Percentiles rank a stretch among this genome's conserved stretches.
Conservation (phyloP, 2,329 filamentous ascomycete genomes). For the Cytospora piceicola region DNA sequence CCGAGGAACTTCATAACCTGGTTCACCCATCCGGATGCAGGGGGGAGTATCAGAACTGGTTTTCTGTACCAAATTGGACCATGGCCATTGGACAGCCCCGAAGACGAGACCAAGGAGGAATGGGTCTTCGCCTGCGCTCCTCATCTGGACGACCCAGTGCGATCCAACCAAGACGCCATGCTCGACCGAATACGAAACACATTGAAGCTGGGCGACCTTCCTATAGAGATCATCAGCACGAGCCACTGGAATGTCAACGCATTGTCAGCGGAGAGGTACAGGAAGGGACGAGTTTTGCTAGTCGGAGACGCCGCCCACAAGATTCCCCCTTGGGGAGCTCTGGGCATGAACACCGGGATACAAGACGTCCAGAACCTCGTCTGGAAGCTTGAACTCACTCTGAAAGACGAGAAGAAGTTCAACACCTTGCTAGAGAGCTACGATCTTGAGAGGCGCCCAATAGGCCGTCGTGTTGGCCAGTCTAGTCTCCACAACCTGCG, state of each 20-base stretch:
- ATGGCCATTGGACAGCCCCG: slow-evolving; percentile 33
- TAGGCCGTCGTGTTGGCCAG: slow-evolving; percentile 38
- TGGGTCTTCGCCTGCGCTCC: slow-evolving; percentile 38
- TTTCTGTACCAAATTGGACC: slow-evolving; percentile 43
- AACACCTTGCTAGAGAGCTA: slow-evolving; percentile 39
- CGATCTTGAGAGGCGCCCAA: slow-evolving; percentile 40
- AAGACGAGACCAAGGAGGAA: slow-evolving; percentile 37
- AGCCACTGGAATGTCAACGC: slow-evolving; percentile 41
- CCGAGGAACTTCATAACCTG: slow-evolving; percentile 40
- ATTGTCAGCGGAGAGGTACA: slow-evolving; percentile 36
- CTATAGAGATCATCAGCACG: slow-evolving; percentile 38
- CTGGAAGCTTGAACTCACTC: slow-evolving; percentile 42
- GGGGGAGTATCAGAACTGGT: slow-evolving; percentile 40
- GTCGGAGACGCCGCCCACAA: slow-evolving; percentile 44
- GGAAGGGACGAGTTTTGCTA: slow-evolving; percentile 39
- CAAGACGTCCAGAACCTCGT: slow-evolving; percentile 44
- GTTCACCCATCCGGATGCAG: slow-evolving; percentile 41
- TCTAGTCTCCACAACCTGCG: slow-evolving; percentile 39
- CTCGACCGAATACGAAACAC: slow-evolving; percentile 36
- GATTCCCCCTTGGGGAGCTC: slow-evolving; percentile 42
- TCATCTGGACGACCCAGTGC: slow-evolving; percentile 34
- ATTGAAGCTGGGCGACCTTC: slow-evolving; percentile 38
- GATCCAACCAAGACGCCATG: slow-evolving; percentile 31
- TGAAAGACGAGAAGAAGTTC: slow-evolving; percentile 33
- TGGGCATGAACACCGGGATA: slow-evolving; percentile 44